Evolutionary conservation across 305 asterid species (phyloP).

Genomic region (Caryopteris hybrid): DNA sequence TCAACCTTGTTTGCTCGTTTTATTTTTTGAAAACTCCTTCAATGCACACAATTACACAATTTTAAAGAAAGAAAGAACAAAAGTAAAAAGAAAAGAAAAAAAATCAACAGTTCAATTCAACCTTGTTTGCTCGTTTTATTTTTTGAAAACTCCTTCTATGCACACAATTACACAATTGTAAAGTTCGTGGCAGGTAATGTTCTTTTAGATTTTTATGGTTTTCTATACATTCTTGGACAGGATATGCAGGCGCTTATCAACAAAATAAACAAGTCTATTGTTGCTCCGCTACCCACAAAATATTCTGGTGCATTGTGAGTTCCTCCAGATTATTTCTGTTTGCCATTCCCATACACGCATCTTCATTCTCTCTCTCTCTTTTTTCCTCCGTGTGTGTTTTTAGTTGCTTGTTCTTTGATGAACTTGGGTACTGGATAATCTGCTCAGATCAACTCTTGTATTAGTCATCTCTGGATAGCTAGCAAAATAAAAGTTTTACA

Average conservation of each 20-base stretch:
- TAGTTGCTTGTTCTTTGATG: not conserved
- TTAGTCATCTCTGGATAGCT: not conserved
- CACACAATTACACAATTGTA: no score
- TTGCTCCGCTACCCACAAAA: constrained; percentile 78
- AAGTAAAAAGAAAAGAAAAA: no score
- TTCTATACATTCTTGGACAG: constrained; percentile 38
- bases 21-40: no score
- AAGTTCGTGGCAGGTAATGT: constrained; percentile 16
- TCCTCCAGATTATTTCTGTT: constrained; percentile 6
- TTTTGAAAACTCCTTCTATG: no score
- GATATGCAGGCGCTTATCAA: constrained; percentile 96
- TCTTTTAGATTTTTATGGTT: constrained; percentile 13
- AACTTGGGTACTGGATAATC: not conserved
- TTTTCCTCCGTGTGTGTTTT: not conserved
- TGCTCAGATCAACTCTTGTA: not conserved
- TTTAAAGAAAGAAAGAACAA: no score
- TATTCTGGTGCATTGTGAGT: constrained; percentile 87
- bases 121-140: constrained; percentile 14
- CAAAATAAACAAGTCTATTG: constrained; percentile 84
- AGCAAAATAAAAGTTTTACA: not conserved
- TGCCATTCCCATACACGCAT: not conserved
- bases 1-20: no score
- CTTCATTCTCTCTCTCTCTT: not conserved
- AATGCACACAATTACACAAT: no score
- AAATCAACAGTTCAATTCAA: not conserved